phyloP scores from a whole-genome alignment of 176 grass and related monocot genomes.

The Triticum timopheevii region DNA sequence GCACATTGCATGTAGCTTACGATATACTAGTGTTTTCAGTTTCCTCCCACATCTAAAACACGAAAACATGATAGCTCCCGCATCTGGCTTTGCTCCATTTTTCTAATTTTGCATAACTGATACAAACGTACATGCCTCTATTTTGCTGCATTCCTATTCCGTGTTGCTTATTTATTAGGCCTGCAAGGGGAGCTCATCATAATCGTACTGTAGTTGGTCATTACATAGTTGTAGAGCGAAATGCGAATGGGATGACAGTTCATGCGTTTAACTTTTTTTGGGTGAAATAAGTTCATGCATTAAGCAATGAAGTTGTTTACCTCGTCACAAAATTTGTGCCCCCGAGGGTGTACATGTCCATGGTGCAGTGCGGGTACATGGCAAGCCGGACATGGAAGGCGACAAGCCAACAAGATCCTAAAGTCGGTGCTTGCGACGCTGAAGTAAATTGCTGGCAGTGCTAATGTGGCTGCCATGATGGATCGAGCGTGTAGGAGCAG shows the following conservation, averaged over 20 bases:
- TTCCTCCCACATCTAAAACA: neutral
- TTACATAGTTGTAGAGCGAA: neutral
- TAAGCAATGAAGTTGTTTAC: neutral
- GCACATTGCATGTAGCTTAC: neutral
- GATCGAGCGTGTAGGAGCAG: neutral
- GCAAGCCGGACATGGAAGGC: no score
- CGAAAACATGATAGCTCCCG: neutral
- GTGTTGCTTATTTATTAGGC: neutral
- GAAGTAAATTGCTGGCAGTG: neutral
- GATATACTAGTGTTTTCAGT: neutral
- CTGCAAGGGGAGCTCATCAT: neutral
- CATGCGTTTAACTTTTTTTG: neutral
- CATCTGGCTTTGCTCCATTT: neutral
- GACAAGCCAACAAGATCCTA: neutral
- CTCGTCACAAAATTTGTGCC: neutral
- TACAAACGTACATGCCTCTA: neutral
- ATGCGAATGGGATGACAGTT: neutral
- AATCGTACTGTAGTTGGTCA: neutral
- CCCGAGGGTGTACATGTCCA: no score
- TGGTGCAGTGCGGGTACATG: no score
- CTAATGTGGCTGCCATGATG: constrained; percentile 11
- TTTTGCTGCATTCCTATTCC: neutral
- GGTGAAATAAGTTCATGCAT: neutral
- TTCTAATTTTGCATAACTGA: neutral
- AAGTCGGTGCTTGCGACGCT: no score